These are phyloP conservation scores for Sclerospora graminicola DNA, from an alignment of 352 stramenopile genomes.

Conservation along the genomic window DNA sequence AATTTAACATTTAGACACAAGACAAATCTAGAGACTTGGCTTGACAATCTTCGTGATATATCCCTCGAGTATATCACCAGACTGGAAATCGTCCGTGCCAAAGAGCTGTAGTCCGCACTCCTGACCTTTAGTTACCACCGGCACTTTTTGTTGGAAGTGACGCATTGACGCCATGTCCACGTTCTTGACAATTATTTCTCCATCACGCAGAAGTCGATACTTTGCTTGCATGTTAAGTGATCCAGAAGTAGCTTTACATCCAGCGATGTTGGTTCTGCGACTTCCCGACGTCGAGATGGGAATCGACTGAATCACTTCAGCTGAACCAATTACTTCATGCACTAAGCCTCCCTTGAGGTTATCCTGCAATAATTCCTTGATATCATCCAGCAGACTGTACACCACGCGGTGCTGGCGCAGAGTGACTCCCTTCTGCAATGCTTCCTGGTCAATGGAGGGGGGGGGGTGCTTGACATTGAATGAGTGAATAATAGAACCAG, in stretches of 20 bases:
- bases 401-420: constrained; percentile 77
- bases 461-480: constrained; percentile 83
- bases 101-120: constrained; percentile 97
- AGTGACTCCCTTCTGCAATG: constrained; percentile 66
- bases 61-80: too few relatives aligned
- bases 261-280: constrained; percentile 91
- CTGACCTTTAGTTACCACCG: constrained; percentile 88
- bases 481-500: constrained; percentile 71
- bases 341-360: constrained; percentile 56
- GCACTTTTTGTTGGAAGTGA: constrained; percentile 89
- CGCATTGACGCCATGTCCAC: constrained; percentile 78
- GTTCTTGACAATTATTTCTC: constrained; percentile 84
- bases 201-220: constrained; percentile 84
- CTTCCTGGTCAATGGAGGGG: constrained; percentile 70
- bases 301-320: constrained; percentile 79
- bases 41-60: too few relatives aligned
- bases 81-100: too few relatives aligned
- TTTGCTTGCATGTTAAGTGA: constrained; percentile 83
- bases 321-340: constrained; percentile 53
- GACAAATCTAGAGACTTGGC: too few relatives aligned
- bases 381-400: constrained; percentile 84
- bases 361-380: constrained; percentile 66
- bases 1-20: too few relatives aligned
- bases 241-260: constrained; percentile 91
- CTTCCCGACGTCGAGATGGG: constrained; percentile 68